These are phyloP conservation scores for Phytomonas sp. DNA, from an alignment of 208 protist species.

Conservation along the genomic window DNA sequence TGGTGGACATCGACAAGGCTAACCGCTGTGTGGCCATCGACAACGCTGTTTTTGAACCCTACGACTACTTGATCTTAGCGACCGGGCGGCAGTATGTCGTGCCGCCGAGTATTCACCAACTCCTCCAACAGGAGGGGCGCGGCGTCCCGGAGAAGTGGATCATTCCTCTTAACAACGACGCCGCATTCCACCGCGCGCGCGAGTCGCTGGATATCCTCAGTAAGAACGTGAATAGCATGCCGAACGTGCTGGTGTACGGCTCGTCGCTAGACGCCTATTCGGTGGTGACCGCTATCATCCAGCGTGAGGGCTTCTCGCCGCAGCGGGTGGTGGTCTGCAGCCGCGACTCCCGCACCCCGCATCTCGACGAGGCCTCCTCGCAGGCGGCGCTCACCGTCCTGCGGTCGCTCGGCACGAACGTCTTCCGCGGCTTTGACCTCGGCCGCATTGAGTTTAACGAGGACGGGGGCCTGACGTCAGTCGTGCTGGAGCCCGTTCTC, in stretches of 20 bases:
- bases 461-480: slow-evolving; percentile 55
- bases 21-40: slow-evolving; percentile 75
- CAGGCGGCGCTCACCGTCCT: slow-evolving; percentile 52
- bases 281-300: slow-evolving; percentile 49
- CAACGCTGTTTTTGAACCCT: slow-evolving; percentile 80
- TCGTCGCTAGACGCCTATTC: slow-evolving; percentile 73
- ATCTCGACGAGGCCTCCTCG: slow-evolving; percentile 37
- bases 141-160: slow-evolving; percentile 36
- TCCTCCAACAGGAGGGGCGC: slow-evolving; percentile 54
- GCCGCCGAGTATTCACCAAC: slow-evolving; percentile 37
- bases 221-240: slow-evolving; percentile 41
- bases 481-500: slow-evolving; percentile 54
- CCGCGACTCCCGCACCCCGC: slow-evolving; percentile 22
- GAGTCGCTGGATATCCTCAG: slow-evolving; percentile 59
- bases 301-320: slow-evolving; percentile 51
- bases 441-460: slow-evolving; percentile 82
- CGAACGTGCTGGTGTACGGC: slow-evolving; percentile 85
- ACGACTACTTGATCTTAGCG: slow-evolving; percentile 85
- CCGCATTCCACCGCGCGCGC: slow-evolving; percentile 42
- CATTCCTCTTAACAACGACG: slow-evolving; percentile 46
- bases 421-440: slow-evolving; percentile 69
- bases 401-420: slow-evolving; percentile 67
- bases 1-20: slow-evolving; percentile 81
- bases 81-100: slow-evolving; percentile 84
- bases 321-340: slow-evolving; percentile 74